phyloP scores from a whole-genome alignment of 2,329 filamentous ascomycete genomes.

The Penicillium sp. region DNA sequence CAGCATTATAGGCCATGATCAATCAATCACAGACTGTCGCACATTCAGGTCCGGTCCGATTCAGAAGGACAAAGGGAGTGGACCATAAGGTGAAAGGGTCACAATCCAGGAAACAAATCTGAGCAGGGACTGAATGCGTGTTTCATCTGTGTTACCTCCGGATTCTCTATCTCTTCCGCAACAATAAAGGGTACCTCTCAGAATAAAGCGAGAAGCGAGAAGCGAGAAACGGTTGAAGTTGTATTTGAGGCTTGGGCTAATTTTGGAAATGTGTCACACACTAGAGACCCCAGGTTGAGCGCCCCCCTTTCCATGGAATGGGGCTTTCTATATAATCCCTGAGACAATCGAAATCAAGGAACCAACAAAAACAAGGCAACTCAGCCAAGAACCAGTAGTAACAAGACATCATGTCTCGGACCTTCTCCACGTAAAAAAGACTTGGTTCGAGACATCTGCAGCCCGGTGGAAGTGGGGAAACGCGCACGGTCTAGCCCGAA shows the following conservation, averaged over 20 bases:
- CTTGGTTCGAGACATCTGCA: not conserved
- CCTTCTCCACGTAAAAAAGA: not conserved
- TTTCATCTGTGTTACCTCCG: slow-evolving; percentile 12
- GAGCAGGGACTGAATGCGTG: slow-evolving; percentile 1
- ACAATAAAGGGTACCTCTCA: no score
- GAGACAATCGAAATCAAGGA: not conserved
- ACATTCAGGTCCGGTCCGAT: slow-evolving; percentile 18
- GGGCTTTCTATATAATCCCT: not conserved
- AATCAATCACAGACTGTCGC: not conserved
- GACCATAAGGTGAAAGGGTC: not conserved
- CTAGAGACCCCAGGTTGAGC: not conserved
- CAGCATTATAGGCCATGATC: slow-evolving; percentile 46
- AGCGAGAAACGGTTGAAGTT: not conserved
- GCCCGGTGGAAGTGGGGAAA: not conserved
- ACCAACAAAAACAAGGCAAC: not conserved
- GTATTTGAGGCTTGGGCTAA: not conserved
- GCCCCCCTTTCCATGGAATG: not conserved
- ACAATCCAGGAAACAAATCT: not conserved
- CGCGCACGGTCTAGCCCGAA: not conserved
- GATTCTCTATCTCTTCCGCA: not conserved
- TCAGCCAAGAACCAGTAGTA: not conserved
- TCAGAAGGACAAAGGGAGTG: not conserved
- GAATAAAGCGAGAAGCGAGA: no score
- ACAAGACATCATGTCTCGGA: not conserved
- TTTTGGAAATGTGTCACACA: not conserved